Conservation (phyloP, 495 filamentous ascomycete species). For the Chaetomium tenue region DNA sequence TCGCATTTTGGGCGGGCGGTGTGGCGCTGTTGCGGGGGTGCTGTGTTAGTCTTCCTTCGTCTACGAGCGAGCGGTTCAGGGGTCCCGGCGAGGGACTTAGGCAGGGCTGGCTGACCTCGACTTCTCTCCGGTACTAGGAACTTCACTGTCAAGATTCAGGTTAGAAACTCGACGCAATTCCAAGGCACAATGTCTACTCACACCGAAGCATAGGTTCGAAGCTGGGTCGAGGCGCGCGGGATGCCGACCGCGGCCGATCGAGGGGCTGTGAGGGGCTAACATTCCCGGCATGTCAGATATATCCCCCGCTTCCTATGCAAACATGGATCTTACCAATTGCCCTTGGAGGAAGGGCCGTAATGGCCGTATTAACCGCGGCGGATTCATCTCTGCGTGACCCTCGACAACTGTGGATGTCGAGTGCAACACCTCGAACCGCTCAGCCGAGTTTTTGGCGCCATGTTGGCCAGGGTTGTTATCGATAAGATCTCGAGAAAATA, state of each 20-base stretch:
- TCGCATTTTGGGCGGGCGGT: background rate
- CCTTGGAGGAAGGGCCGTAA: constrained; percentile 34
- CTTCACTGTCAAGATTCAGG: background rate
- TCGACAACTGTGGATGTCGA: constrained; percentile 26
- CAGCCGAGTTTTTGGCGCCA: constrained; percentile 33
- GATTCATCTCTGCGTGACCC: constrained; percentile 34
- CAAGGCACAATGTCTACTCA: constrained; percentile 16
- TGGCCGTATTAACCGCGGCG: constrained; percentile 39
- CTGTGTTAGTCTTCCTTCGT: constrained; percentile 8
- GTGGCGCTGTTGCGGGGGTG: background rate
- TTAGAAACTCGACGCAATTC: background rate
- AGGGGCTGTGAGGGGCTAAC: constrained; percentile 29
- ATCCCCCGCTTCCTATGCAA: background rate
- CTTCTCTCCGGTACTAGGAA: background rate
- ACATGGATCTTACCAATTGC: constrained; percentile 30
- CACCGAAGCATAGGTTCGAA: constrained; percentile 33
- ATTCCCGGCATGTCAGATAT: constrained; percentile 17
- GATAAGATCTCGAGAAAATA: constrained; percentile 29
- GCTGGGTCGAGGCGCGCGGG: constrained; percentile 26
- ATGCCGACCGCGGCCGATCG: constrained; percentile 26
- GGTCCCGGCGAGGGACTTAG: background rate
- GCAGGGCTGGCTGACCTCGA: constrained; percentile 17
- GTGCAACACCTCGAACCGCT: constrained; percentile 13
- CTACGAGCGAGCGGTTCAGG: background rate
- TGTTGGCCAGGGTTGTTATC: constrained; percentile 32